Base-by-base conservation (phyloP, 257 asterid species). In the Primulina eburnea region DNA sequence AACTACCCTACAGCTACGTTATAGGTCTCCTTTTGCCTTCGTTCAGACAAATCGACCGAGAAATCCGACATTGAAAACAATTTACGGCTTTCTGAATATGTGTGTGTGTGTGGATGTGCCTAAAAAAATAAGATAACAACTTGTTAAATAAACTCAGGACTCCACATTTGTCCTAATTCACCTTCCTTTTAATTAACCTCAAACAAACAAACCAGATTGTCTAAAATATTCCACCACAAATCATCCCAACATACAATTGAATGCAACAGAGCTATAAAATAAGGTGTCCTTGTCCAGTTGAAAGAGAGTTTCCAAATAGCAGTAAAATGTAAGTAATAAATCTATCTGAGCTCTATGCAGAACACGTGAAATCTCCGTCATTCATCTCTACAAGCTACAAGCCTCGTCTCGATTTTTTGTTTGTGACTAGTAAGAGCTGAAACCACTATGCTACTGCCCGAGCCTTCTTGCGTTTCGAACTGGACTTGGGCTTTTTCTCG, bases 391-490 rank as follows among this genome's bases (percentile, higher is more conserved):
- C 56, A 47, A 47, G 20, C 8, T 50, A 50, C 21, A 50, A 8
- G 57, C 8, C 21, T 14, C 21, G 3, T 50, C 57, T 50, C 0
- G 21, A 17, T 17, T 50, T 50, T 17, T 20, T 50, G 57, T 50
- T 50, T 50, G 1, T 50, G 2, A 50, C 20, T 50, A 16, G 57
- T 43, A 16, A 50, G 20, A 50, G 56, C 20, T 50, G 57, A 50
- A 50, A 50, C 17, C 57, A 16, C 57, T 50, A 50, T 16, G 57
- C 35, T 0, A n/a, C 3, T 14, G 40, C 71, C 35, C 68, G 76
- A 0, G 82, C 20, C 71, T 77, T 82, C 77, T 82, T 77, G 67
- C 61, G 65, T 67, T 79, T 77, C 2, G 68, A 50, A 58, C 58
- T 66, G 5, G 82, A 67, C 73, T 73, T 78, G 73, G 63, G 72